Percentiles rank a stretch among this genome's conserved stretches.
phyloP scores from a whole-genome alignment of 2,329 filamentous ascomycete genomes.

The Epichloe amarillans region DNA sequence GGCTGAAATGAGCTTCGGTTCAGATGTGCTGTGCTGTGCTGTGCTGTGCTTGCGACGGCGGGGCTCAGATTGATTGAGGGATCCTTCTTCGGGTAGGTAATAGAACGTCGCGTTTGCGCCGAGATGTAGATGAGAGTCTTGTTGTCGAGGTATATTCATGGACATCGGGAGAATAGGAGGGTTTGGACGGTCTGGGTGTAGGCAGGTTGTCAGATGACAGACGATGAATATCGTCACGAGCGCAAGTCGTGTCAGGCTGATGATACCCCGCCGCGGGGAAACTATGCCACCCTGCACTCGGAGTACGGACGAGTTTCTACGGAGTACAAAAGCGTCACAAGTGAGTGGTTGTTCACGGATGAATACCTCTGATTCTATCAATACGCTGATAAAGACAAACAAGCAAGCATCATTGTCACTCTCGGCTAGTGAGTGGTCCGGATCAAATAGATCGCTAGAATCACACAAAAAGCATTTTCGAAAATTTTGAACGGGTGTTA shows the following conservation, averaged over 20 bases:
- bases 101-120: not conserved
- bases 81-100: not conserved
- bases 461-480: too few relatives aligned
- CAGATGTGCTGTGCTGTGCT: not conserved
- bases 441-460: too few relatives aligned
- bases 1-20: not conserved
- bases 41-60: not conserved
- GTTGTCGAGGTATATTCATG: not conserved
- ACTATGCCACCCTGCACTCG: not conserved
- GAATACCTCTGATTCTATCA: too few relatives aligned
- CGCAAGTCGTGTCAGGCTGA: slow-evolving; percentile 7
- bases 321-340: too few relatives aligned
- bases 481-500: too few relatives aligned
- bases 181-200: not conserved
- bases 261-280: slow-evolving; percentile 13
- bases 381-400: too few relatives aligned
- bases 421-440: too few relatives aligned
- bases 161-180: too few relatives aligned
- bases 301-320: too few relatives aligned
- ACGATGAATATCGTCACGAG: slow-evolving; percentile 9
- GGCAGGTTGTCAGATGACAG: slow-evolving; percentile 12
- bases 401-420: too few relatives aligned
- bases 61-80: not conserved
- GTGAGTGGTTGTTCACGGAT: too few relatives aligned
- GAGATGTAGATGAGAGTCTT: not conserved